These are phyloP conservation scores for Sordariomycetes sp. DNA, from an alignment of 2,329 filamentous ascomycete species.

Conservation along the genomic window DNA sequence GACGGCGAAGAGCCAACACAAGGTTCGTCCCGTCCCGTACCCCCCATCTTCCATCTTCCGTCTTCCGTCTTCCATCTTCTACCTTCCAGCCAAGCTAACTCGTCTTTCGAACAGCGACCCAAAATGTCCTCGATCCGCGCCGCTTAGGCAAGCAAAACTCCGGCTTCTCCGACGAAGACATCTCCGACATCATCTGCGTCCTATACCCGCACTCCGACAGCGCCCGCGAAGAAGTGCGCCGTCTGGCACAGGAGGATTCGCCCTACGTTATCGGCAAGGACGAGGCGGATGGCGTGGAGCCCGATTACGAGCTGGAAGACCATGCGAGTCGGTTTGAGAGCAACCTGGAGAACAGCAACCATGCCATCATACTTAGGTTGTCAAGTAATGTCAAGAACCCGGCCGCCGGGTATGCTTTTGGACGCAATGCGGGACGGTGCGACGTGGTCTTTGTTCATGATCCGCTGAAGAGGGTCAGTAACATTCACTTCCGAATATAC, in stretches of 20 bases:
- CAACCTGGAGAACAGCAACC: slow-evolving; percentile 37
- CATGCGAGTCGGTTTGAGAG: slow-evolving; percentile 34
- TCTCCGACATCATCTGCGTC: slow-evolving; percentile 83
- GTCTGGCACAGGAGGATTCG: slow-evolving; percentile 36
- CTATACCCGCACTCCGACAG: slow-evolving; percentile 69
- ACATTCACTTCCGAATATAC: slow-evolving; percentile 92
- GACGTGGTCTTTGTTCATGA: slow-evolving; percentile 65
- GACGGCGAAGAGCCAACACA: slow-evolving; percentile 34
- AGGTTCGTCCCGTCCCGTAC: slow-evolving; percentile 18
- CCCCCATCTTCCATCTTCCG: too few relatives aligned
- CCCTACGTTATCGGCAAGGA: slow-evolving; percentile 40
- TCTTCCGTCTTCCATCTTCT: too few relatives aligned
- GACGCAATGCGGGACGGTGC: slow-evolving; percentile 61
- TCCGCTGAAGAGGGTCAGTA: slow-evolving; percentile 68
- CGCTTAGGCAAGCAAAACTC: slow-evolving; percentile 73
- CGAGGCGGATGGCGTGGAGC: slow-evolving; percentile 38
- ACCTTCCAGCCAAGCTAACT: too few relatives aligned
- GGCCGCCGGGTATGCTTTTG: slow-evolving; percentile 72
- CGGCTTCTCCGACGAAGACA: slow-evolving; percentile 71
- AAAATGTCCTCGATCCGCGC: slow-evolving; percentile 72
- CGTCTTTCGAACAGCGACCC: slow-evolving; percentile 55
- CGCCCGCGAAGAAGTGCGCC: slow-evolving; percentile 61
- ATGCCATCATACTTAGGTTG: slow-evolving; percentile 72
- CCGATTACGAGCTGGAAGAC: slow-evolving; percentile 43
- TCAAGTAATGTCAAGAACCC: slow-evolving; percentile 65